Conservation (phyloP, 148 eudicot genomes). For the Silene latifolia region DNA sequence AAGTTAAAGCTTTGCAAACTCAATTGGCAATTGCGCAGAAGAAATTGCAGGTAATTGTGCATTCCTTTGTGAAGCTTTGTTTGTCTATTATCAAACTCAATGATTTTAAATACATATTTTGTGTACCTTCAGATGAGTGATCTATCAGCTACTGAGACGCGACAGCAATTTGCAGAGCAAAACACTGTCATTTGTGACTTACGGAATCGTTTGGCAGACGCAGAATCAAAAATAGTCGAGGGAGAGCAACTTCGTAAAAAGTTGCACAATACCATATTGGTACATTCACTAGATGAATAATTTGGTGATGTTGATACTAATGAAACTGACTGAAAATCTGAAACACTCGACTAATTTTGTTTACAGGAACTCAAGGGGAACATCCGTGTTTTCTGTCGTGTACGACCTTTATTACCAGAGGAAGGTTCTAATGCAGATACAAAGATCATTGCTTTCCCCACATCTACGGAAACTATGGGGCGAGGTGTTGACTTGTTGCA, state of each 20-base stretch:
- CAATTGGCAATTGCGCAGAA: slow-evolving; percentile 65
- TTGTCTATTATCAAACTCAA: background rate
- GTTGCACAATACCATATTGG: slow-evolving; percentile 95
- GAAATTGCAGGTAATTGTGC: slow-evolving; percentile 55
- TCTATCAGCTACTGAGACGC: slow-evolving; percentile 59
- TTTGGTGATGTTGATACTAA: background rate
- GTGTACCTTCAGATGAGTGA: slow-evolving; percentile 55
- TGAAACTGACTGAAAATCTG: background rate
- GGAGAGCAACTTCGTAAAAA: slow-evolving; percentile 88
- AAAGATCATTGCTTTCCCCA: slow-evolving; percentile 65
- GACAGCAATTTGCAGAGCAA: slow-evolving; percentile 69
- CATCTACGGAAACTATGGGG: slow-evolving; percentile 62
- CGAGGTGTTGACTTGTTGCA: slow-evolving; percentile 84
- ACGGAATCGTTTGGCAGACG: slow-evolving; percentile 65
- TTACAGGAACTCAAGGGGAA: slow-evolving; percentile 93
- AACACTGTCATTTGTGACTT: slow-evolving; percentile 51
- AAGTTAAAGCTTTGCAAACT: slow-evolving; percentile 55
- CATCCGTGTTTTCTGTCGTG: slow-evolving; percentile 93
- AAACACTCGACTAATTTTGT: slow-evolving; percentile 5
- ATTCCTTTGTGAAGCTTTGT: background rate
- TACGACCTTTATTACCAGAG: slow-evolving; percentile 75
- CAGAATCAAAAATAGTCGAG: slow-evolving; percentile 78
- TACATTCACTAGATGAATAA: slow-evolving; percentile 23
- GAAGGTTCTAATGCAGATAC: slow-evolving; percentile 53
- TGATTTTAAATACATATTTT: background rate